phyloP scores from a whole-genome alignment of 352 stramenopile species.

The Nothophytophthora sp. region DNA sequence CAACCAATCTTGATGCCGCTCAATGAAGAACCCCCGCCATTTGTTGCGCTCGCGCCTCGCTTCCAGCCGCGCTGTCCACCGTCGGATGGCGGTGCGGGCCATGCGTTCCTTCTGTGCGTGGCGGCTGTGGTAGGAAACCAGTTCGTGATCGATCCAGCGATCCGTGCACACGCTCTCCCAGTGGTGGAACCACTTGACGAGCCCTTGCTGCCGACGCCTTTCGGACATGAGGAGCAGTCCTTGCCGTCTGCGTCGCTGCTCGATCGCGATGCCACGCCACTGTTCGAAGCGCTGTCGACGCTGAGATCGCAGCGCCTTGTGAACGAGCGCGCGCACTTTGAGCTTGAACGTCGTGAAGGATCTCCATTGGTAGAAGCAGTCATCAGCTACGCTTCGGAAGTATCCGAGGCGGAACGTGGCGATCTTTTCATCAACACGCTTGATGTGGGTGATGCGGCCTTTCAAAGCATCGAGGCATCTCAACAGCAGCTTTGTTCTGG shows the following conservation, averaged over 20 bases:
- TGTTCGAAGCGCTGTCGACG: slow-evolving; percentile 17
- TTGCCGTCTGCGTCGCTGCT: background rate
- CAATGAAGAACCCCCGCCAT: slow-evolving; percentile 13
- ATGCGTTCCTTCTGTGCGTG: slow-evolving; percentile 13
- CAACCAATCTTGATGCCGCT: slow-evolving; percentile 8
- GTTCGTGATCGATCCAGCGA: slow-evolving; percentile 29
- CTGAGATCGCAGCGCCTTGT: slow-evolving; percentile 3
- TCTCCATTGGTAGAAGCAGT: slow-evolving; percentile 32
- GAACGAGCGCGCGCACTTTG: slow-evolving; percentile 15
- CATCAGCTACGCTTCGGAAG: slow-evolving; percentile 17
- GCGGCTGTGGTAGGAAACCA: slow-evolving; percentile 30
- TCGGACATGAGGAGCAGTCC: slow-evolving; percentile 10
- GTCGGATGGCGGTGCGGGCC: slow-evolving; percentile 3
- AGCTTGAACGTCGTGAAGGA: slow-evolving; percentile 18
- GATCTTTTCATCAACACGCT: slow-evolving; percentile 14
- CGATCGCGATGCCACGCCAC: slow-evolving; percentile 14
- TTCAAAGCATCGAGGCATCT: slow-evolving; percentile 9
- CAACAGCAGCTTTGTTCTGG: slow-evolving; percentile 9
- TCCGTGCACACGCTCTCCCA: slow-evolving; percentile 62
- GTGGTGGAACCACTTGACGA: slow-evolving; percentile 28
- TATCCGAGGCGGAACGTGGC: slow-evolving; percentile 22
- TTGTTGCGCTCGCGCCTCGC: slow-evolving; percentile 14
- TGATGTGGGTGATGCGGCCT: slow-evolving; percentile 7
- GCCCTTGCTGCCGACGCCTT: slow-evolving; percentile 3
- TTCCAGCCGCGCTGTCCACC: slow-evolving; percentile 18